Evolutionary conservation across 2,329 filamentous ascomycete species (phyloP), one percentile per base, ranked within the genome.

Genomic region (Trichoderma sp.): DNA sequence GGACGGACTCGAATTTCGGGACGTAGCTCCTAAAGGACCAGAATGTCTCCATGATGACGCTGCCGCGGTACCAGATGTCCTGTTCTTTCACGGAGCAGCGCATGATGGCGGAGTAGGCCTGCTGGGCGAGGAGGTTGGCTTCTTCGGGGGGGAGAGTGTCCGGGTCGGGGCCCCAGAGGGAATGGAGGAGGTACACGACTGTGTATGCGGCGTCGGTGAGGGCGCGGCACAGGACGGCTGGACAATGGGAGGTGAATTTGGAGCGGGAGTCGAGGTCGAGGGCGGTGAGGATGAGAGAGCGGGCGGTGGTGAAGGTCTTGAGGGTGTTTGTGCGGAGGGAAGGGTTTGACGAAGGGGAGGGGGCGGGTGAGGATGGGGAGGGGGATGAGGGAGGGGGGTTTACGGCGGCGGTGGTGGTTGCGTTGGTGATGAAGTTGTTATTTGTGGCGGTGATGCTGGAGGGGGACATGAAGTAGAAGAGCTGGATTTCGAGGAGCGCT

Each of bases 401-500:
- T 57, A 48, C 42, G 52, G 48, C 32, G 29, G n/a, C 29, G 56
- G 64, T 32, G 54, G 17, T 27, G 29, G 10, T 52, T 19, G 58
- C 9, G 48, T 48, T 64, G 52, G 9, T 34, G 63, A 13, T 59
- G 52, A 48, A 29, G 35, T 32, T 48, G 63, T 50, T 59, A 45
- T 60, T 53, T 25, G 35, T 34, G 32, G 48, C 19, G 57, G 35
- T 64, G 50, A 64, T 56, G 61, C 52, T n/a, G 13, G 37, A 59
- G 34, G 64, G 78, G 82, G 82, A 17, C 64, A 81, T 78, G 71
- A 86, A 83, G 76, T 86, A 86, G 74, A 83, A 86, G 1, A 78
- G 75, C 70, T 87, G 84, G 9, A 87, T 80, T 67, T 87, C 84
- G n/a, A 86, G 78, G 25, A 82, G 79, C 1, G 84, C 81, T 0